Evolutionary conservation across 257 asterid genomes (phyloP).

Genomic region (Cynanchum wilfordii): DNA sequence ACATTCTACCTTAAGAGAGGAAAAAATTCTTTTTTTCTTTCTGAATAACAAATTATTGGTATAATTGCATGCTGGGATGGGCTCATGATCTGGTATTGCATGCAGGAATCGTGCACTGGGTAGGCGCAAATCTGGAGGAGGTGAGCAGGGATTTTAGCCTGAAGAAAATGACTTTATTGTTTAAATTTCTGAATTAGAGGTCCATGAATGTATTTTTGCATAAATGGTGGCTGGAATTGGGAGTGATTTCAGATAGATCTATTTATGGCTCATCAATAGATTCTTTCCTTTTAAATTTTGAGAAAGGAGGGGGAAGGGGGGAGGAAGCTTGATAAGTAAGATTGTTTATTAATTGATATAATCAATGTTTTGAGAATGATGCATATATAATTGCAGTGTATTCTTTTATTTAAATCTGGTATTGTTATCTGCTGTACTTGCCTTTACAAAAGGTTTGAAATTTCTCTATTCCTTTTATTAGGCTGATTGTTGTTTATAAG

Average conservation of each 20-base stretch:
- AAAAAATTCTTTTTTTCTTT: no score
- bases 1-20: not conserved
- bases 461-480: not conserved
- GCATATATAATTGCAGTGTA: no score
- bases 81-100: slow-evolving; percentile 12
- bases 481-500: not conserved
- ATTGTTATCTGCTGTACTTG: not conserved
- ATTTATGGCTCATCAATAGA: not conserved
- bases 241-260: not conserved
- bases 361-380: not conserved
- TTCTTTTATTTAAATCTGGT: not conserved
- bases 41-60: slow-evolving; percentile 6
- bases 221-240: not conserved
- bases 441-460: not conserved
- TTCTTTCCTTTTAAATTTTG: not conserved
- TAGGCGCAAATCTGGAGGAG: slow-evolving; percentile 95
- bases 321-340: not conserved
- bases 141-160: slow-evolving; percentile 27
- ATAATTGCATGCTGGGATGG: slow-evolving; percentile 2
- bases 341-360: not conserved
- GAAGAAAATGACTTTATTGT: not conserved
- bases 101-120: slow-evolving; percentile 81
- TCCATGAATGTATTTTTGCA: not conserved
- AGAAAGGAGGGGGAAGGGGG: no score
- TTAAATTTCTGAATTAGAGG: not conserved